Percentiles rank a stretch among this genome's conserved stretches.
These are phyloP conservation scores for Teratosphaeria gauchensis DNA, from an alignment of 2,329 filamentous ascomycete genomes.

Conservation along the genomic window DNA sequence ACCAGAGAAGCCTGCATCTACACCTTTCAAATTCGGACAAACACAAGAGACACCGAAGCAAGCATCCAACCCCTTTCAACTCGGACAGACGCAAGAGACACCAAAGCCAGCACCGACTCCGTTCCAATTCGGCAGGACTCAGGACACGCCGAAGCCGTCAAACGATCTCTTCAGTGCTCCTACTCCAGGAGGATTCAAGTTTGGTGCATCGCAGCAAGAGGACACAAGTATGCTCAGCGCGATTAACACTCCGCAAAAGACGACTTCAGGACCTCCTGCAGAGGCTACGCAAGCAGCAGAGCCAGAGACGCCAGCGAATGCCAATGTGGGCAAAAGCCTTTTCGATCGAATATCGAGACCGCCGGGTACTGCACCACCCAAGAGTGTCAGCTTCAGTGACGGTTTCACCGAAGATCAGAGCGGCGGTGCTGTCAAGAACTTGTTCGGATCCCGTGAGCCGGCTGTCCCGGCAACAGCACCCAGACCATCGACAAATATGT, in stretches of 20 bases:
- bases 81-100: not conserved
- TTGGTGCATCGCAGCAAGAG: conserved; percentile 9
- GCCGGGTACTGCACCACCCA: conserved; percentile 2
- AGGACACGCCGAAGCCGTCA: not conserved
- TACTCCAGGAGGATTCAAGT: conserved; percentile 2
- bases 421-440: conserved; percentile 2
- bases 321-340: conserved; percentile 8
- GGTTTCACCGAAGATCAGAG: not conserved
- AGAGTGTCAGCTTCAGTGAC: not conserved
- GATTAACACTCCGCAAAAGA: conserved; percentile 14
- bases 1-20: not conserved
- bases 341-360: conserved; percentile 8
- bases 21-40: conserved; percentile 1
- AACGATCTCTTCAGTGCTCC: not conserved
- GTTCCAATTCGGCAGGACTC: conserved; percentile 2
- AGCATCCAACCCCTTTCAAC: not conserved
- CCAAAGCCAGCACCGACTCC: conserved; percentile 1
- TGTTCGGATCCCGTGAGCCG: conserved; percentile 9
- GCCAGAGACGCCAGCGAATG: conserved; percentile 4
- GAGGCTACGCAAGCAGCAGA: conserved; percentile 5
- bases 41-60: conserved; percentile 2
- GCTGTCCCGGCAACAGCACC: conserved; percentile 6
- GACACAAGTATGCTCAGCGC: conserved; percentile 20
- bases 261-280: conserved; percentile 1
- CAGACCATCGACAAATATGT: not conserved